A percentile compares a stretch with the other conserved stretches of the same genome.
Conservation (phyloP, 208 protist genomes). For the Crithidia fasciculata region DNA sequence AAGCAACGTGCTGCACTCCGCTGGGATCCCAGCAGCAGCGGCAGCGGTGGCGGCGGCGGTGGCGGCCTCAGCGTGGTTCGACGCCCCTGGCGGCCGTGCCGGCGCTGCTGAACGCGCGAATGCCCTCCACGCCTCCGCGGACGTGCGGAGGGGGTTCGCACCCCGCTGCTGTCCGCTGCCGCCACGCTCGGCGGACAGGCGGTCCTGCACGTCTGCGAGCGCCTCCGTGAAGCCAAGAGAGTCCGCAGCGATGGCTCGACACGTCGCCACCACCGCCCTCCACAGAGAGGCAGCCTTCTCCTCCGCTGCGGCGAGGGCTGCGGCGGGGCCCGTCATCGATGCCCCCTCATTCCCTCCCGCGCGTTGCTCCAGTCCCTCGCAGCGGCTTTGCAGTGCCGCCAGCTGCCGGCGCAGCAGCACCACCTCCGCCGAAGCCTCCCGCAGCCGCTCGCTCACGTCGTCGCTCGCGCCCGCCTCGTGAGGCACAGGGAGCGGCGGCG, state of each 20-base stretch:
- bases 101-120: not conserved
- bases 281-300: not conserved
- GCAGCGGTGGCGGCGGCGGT: not conserved
- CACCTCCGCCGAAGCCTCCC: slow-evolving; percentile 10
- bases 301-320: not conserved
- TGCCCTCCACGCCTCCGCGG: slow-evolving; percentile 11
- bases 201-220: slow-evolving; percentile 5
- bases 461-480: not conserved
- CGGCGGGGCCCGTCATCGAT: no score
- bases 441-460: not conserved
- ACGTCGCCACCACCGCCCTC: not conserved
- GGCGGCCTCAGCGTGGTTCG: no score
- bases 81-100: no score
- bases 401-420: slow-evolving; percentile 12
- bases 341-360: not conserved
- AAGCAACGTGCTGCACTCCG: slow-evolving; percentile 4
- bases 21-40: not conserved
- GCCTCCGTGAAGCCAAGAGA: slow-evolving; percentile 20
- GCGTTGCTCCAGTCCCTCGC: not conserved
- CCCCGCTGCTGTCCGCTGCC: not conserved
- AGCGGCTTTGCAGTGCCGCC: not conserved
- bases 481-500: not conserved
- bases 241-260: slow-evolving; percentile 12
- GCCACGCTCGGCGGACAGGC: not conserved
- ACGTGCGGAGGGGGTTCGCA: not conserved